These are phyloP conservation scores for Chlamydomonas reinhardtii DNA, from an alignment of 163 green algal species.

Conservation along the genomic window DNA sequence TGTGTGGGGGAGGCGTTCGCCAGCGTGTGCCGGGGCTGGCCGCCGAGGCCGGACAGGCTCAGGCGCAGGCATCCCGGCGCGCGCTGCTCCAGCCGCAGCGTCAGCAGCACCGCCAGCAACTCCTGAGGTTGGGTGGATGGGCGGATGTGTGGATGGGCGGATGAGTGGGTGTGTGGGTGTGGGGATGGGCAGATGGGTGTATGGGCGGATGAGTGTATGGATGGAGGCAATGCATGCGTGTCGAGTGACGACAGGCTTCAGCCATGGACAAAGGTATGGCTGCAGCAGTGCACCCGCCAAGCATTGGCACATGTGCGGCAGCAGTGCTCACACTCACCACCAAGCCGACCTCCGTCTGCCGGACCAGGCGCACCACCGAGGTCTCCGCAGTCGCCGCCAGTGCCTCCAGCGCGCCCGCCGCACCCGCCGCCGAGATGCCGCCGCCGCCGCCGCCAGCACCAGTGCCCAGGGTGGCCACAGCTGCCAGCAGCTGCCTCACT, in stretches of 20 bases:
- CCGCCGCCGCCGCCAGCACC: no score
- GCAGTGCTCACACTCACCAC: not conserved
- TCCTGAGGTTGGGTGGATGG: slow-evolving; percentile 38
- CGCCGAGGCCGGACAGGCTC: slow-evolving; percentile 56
- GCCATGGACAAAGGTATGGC: no score
- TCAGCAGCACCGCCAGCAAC: slow-evolving; percentile 62
- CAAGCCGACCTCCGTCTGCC: not conserved
- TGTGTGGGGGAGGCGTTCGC: slow-evolving; percentile 55
- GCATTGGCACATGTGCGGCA: no score
- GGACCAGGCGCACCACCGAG: not conserved
- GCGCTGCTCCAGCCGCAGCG: slow-evolving; percentile 56
- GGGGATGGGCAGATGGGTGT: no score
- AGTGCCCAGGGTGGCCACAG: not conserved
- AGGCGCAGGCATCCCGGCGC: slow-evolving; percentile 63
- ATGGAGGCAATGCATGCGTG: no score
- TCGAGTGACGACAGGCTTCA: no score
- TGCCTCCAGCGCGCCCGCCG: not conserved
- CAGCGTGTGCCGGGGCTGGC: slow-evolving; percentile 57
- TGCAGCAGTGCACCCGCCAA: no score
- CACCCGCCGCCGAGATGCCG: no score
- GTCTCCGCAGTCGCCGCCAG: no score
- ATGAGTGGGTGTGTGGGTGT: no score
- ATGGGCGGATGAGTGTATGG: no score
- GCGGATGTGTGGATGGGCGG: not conserved
- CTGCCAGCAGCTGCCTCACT: not conserved